phyloP scores from a whole-genome alignment of 2,329 filamentous ascomycete species.

The Juglanconis sp. region DNA sequence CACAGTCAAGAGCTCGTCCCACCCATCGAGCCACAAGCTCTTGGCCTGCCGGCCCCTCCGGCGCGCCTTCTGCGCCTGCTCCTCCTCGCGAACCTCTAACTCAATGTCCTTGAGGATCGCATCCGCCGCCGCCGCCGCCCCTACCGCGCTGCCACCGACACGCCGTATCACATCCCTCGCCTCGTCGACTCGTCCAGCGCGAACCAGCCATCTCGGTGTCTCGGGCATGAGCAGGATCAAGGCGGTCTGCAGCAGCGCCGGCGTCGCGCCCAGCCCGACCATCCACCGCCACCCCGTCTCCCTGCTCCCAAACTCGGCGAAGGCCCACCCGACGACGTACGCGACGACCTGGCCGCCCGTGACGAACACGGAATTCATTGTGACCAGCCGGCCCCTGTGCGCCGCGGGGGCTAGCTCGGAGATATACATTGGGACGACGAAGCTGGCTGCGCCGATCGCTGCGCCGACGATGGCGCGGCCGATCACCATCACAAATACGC shows the following conservation, averaged over 20 bases:
- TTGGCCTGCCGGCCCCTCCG: constrained; percentile 27
- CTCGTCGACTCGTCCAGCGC: constrained; percentile 56
- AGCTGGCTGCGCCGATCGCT: constrained; percentile 72
- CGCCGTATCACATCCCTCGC: constrained; percentile 64
- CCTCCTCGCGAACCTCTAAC: constrained; percentile 69
- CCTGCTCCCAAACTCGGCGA: constrained; percentile 52
- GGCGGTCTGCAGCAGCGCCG: constrained; percentile 67
- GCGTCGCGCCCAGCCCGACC: constrained; percentile 79
- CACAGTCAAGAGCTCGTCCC: constrained; percentile 53
- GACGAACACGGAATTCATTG: constrained; percentile 77
- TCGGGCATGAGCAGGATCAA: constrained; percentile 77
- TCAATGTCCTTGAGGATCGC: constrained; percentile 67
- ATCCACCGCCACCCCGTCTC: constrained; percentile 81
- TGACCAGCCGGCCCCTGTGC: constrained; percentile 76
- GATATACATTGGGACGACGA: constrained; percentile 85
- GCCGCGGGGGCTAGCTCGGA: constrained; percentile 77
- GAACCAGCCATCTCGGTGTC: constrained; percentile 83
- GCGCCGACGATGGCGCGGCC: constrained; percentile 69
- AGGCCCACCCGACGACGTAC: constrained; percentile 77
- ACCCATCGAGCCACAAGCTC: constrained; percentile 40
- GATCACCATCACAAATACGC: constrained; percentile 61
- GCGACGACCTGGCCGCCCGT: constrained; percentile 87
- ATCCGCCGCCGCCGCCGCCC: constrained; percentile 47
- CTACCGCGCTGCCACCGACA: constrained; percentile 52
- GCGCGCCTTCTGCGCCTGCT: constrained; percentile 48